phyloP scores from a whole-genome alignment of 2,329 filamentous ascomycete genomes.

The Madurella mycetomatis region DNA sequence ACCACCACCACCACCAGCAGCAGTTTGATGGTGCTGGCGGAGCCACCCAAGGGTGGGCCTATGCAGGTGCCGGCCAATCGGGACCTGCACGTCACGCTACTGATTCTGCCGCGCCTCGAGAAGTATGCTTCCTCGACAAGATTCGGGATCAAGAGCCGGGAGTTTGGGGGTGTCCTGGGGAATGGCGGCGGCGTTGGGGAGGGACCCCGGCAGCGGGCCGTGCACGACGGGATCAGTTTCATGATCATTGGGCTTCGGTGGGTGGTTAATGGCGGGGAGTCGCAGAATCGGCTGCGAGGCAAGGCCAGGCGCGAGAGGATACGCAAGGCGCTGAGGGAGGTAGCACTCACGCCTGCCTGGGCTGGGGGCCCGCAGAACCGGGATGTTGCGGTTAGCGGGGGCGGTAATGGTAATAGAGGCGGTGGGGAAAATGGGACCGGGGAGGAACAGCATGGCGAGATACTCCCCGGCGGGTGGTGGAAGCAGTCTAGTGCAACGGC shows the following conservation, averaged over 20 bases:
- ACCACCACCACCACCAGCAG: slow-evolving; percentile 32
- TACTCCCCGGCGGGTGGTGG: slow-evolving; percentile 15
- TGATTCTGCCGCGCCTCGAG: slow-evolving; percentile 75
- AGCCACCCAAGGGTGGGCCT: slow-evolving; percentile 57
- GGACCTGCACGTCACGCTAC: slow-evolving; percentile 81
- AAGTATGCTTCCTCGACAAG: slow-evolving; percentile 71
- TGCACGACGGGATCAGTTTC: slow-evolving; percentile 84
- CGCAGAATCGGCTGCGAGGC: slow-evolving; percentile 52
- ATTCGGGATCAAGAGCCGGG: slow-evolving; percentile 76
- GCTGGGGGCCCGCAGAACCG: slow-evolving; percentile 29
- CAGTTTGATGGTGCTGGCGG: slow-evolving; percentile 41
- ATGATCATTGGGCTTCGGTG: slow-evolving; percentile 78
- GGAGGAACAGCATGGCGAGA: slow-evolving; percentile 2
- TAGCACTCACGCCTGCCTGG: slow-evolving; percentile 38
- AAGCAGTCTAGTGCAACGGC: slow-evolving; percentile 23
- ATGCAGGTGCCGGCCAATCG: slow-evolving; percentile 61
- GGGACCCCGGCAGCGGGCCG: slow-evolving; percentile 31
- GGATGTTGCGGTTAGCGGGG: slow-evolving; percentile 6
- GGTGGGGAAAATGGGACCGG: background rate
- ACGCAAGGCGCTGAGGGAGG: slow-evolving; percentile 50
- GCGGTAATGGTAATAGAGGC: background rate
- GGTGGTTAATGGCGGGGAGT: slow-evolving; percentile 70
- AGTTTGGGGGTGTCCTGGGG: slow-evolving; percentile 61
- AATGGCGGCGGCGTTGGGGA: slow-evolving; percentile 26
- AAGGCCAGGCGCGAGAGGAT: slow-evolving; percentile 54